phyloP scores from a whole-genome alignment of 805 yeast species.

The Candida maesae region DNA sequence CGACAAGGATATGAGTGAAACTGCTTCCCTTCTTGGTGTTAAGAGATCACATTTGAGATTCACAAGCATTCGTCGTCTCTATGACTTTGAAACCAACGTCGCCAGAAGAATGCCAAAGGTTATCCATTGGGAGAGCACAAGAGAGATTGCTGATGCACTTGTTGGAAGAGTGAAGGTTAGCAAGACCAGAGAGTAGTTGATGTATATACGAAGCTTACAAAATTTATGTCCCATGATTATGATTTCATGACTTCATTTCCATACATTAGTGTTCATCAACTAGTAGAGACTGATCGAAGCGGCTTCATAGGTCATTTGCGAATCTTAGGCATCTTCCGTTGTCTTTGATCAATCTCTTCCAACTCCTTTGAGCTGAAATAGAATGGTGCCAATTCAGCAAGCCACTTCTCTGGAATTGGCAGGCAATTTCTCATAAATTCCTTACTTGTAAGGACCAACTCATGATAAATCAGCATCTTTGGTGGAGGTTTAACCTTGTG shows the following conservation, averaged over 20 bases:
- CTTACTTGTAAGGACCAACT: constrained; percentile 76
- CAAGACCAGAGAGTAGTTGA: no score
- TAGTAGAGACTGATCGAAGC: no score
- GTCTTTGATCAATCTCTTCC: constrained; percentile 18
- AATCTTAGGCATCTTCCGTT: constrained; percentile 21
- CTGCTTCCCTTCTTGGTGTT: constrained; percentile 60
- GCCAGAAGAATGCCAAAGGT: constrained; percentile 60
- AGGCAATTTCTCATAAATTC: constrained; percentile 86
- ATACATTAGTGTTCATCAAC: no score
- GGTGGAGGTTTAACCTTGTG: constrained; percentile 68
- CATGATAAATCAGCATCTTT: constrained; percentile 72
- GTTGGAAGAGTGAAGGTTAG: constrained; percentile 70
- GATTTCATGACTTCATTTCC: neutral
- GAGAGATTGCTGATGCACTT: constrained; percentile 58
- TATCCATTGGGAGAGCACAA: constrained; percentile 65
- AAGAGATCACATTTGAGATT: constrained; percentile 63
- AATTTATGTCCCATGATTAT: no score
- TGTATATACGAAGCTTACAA: no score
- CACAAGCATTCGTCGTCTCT: constrained; percentile 51
- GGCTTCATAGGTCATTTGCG: constrained; percentile 1
- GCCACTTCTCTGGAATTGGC: constrained; percentile 69
- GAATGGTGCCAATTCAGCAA: constrained; percentile 71
- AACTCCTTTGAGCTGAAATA: constrained; percentile 19
- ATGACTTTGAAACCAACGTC: constrained; percentile 58
- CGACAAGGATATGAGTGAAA: constrained; percentile 37